Evolutionary conservation across 129 eudicot genomes (phyloP), one percentile per base, ranked within the genome.

Genomic region (Chrysanthemum lavandulifolium): DNA sequence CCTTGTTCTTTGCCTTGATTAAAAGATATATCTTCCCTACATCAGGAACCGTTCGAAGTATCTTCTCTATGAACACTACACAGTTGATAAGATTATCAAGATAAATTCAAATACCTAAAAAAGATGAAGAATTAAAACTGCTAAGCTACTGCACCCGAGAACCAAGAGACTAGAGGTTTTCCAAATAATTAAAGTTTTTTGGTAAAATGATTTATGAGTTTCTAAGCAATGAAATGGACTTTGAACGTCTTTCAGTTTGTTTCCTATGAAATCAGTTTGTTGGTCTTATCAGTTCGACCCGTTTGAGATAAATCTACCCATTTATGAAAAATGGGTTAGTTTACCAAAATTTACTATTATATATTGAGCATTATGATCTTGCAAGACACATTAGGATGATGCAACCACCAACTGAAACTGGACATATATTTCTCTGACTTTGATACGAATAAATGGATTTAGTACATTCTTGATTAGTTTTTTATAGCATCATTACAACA

Each of bases 61-160:
- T 86, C 87, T 94, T 94, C 81, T 94, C 98, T 47, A 94, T 86
- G 57, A 94, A 88, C 72, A 94, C 98, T 94, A 80, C 45, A 77
- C 27, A 31, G 14, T 29, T 13, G 31, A 55, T 71, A 61, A 6
- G 23, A 40, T 63, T 15, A 6, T 54, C 13, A 23, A 54, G n/a
- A 64, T 71, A 33, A 52, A 16, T 6, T 71, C 43, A 68, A 10
- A 15, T 14, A 55, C 29, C 72, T 78, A 64, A 53, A 55, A 27
- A 71, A 40, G 47, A 40, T 40, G 47, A 7, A 40, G 2, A 36
- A 36, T 36, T 40, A 40, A 40, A 40, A 40, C 10, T 40, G 10
- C 47, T 7, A 6, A 40, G 47, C 47, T 40, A 40, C 10, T 40
- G 47, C 10, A 40, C 47, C 47, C 10, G 47, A 40, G 47, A 40